Evolutionary conservation across 1,139 yeast genomes (phyloP).

Genomic region (Debaryomycetaceae sp.): DNA sequence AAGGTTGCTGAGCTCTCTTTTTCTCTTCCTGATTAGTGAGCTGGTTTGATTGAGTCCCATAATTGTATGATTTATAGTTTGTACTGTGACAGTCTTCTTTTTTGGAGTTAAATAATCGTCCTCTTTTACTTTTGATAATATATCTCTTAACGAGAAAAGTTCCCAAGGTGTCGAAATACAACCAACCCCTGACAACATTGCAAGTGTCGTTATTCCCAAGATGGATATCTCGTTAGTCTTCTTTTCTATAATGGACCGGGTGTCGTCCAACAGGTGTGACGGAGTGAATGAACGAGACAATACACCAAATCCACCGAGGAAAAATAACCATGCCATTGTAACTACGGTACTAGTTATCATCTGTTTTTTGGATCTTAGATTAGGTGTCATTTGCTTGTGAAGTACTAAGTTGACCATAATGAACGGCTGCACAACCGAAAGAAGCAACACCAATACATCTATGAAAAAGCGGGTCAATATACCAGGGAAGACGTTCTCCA

Average conservation of each 20-base stretch:
- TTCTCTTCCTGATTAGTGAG: constrained; percentile 30
- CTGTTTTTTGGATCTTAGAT: constrained; percentile 4
- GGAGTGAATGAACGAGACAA: constrained; percentile 29
- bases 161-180: constrained; percentile 62
- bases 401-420: constrained; percentile 28
- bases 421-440: constrained; percentile 33
- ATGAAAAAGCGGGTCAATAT: constrained; percentile 30
- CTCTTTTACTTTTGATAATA: constrained; percentile 2
- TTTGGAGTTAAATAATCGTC: constrained; percentile 1
- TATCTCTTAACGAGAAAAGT: constrained; percentile 10
- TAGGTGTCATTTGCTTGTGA: constrained; percentile 25
- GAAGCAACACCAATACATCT: constrained; percentile 27
- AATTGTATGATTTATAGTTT: constrained; percentile 27
- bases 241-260: constrained; percentile 30
- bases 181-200: constrained; percentile 70
- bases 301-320: constrained; percentile 35
- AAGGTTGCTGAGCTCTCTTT: constrained; percentile 25
- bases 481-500: constrained; percentile 19
- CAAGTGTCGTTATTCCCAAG: constrained; percentile 70
- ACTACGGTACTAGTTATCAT: constrained; percentile 7
- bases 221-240: constrained; percentile 62
- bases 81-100: constrained; percentile 11
- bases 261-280: constrained; percentile 11
- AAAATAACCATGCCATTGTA: constrained; percentile 29
- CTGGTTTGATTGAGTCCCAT: constrained; percentile 40